Conservation (phyloP, 2,329 filamentous ascomycete genomes). For the Pseudogymnoascus sp. region DNA sequence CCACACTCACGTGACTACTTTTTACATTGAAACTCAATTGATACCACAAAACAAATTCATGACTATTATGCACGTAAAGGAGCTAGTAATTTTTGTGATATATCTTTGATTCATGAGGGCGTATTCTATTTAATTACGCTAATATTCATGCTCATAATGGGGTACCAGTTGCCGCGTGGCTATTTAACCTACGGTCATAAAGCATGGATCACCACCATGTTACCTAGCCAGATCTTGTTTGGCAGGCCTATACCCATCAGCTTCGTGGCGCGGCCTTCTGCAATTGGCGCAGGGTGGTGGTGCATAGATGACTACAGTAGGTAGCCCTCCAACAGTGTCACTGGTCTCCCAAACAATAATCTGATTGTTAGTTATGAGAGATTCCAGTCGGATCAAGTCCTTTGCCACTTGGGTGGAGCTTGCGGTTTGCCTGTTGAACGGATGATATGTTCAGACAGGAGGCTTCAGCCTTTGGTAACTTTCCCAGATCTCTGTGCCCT, state of each 20-base stretch:
- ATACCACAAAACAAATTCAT: background rate
- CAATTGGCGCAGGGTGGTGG: background rate
- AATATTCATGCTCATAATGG: background rate
- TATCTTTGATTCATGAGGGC: background rate
- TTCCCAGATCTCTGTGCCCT: conserved; percentile 45
- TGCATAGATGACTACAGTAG: background rate
- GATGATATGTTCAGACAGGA: background rate
- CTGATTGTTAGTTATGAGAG: conserved; percentile 2
- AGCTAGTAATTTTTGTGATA: background rate
- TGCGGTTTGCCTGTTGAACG: conserved; percentile 1
- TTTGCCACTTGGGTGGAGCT: conserved; percentile 3
- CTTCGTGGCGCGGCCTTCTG: background rate
- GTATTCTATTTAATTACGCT: conserved; percentile 1
- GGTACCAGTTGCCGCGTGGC: background rate
- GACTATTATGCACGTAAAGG: background rate
- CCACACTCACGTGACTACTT: background rate
- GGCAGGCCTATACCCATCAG: background rate
- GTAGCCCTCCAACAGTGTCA: background rate
- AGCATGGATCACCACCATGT: conserved; percentile 4
- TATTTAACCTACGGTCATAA: conserved; percentile 6
- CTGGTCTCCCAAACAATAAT: conserved; percentile 5
- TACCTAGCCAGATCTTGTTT: background rate
- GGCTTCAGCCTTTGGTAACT: conserved; percentile 13
- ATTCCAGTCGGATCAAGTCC: conserved; percentile 3
- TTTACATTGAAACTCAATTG: background rate